phyloP scores from a whole-genome alignment of 768 basidiomycete species.

The Phanerochaete carnosa region DNA sequence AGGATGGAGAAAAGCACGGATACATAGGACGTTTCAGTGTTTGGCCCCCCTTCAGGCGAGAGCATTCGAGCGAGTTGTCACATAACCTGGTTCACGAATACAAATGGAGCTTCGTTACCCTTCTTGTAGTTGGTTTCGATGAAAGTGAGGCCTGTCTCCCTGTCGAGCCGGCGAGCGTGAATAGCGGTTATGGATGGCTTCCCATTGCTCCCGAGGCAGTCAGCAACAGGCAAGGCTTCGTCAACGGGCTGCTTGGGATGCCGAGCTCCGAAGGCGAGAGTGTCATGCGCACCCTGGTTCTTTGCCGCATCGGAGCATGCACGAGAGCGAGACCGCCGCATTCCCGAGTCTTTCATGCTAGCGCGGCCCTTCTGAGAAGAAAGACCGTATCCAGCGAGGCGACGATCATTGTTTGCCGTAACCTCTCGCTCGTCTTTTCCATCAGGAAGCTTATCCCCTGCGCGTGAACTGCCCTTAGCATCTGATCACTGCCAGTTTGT shows the following conservation, averaged over 20 bases:
- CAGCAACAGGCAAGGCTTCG: background rate
- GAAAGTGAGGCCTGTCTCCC: background rate
- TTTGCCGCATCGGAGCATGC: background rate
- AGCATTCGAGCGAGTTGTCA: background rate
- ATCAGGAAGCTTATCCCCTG: conserved; percentile 1
- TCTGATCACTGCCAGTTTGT: background rate
- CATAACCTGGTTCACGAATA: background rate
- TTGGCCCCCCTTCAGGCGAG: background rate
- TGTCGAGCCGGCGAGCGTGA: background rate
- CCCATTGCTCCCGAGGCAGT: background rate
- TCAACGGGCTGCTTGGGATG: background rate
- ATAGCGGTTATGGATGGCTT: background rate
- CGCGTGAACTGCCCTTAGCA: background rate
- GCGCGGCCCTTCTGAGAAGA: background rate
- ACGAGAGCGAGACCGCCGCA: background rate
- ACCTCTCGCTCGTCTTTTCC: background rate
- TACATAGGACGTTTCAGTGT: background rate
- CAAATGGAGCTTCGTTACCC: background rate
- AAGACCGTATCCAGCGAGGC: background rate
- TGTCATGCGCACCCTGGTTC: background rate
- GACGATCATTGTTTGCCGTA: conserved; percentile 4
- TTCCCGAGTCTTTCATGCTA: background rate
- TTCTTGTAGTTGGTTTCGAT: conserved; percentile 1
- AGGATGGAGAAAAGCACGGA: background rate
- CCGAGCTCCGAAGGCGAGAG: background rate